Base-by-base conservation (phyloP, 1,284 basidiomycete species). In the Apiotrichum siamense region DNA sequence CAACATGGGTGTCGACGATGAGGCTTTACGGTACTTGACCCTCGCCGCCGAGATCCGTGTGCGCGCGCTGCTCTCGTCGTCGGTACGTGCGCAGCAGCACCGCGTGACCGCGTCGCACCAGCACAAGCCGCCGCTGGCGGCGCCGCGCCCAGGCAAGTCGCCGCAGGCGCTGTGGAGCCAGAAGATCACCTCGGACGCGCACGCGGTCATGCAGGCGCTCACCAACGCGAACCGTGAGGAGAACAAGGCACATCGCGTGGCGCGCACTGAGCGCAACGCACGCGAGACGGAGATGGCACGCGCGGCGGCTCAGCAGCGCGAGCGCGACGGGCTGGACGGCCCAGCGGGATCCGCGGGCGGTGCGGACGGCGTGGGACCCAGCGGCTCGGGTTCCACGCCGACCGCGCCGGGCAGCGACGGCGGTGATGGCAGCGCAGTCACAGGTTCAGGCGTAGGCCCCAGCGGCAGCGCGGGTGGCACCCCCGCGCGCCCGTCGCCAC, bases 1-100 rank as follows among this genome's bases (percentile, higher is more conserved):
- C 47, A 53, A 55, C 3, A 51, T 72, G 42, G 50, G 49, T 3
- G 53, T 74, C 31, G 65, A 70, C 47, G 62, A 66, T 24, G 70
- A 71, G 18, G 58, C 65, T 3, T 52, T 69, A 41, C 44, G 60
- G 10, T 70, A 67, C 51, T 60, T 74, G 9, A 60, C 67, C 2
- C 54, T 69, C 12, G 66, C 69, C 3, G 64, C 69, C 31, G 72
- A 74, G 59, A 41, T 57, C 9, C 64, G 68, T 1, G 52, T 72
- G 0, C 61, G 67, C 15, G 35, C 59, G 2, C 52, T 74, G 3
- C 41, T 74, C 9, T 23, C 54, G 7, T 57, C 60, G 0, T 58
- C 69, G 17, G 50, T 69, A 17, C 48, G 61, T 9, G 71, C 69
- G 3, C 69, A 71, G 46, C 50, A 54, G 20, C 71, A 74, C 50